Percentiles rank a stretch among this genome's conserved stretches.
These are phyloP conservation scores for Malus sieversii DNA, from an alignment of 306 rosid genomes.

Conservation along the genomic window DNA sequence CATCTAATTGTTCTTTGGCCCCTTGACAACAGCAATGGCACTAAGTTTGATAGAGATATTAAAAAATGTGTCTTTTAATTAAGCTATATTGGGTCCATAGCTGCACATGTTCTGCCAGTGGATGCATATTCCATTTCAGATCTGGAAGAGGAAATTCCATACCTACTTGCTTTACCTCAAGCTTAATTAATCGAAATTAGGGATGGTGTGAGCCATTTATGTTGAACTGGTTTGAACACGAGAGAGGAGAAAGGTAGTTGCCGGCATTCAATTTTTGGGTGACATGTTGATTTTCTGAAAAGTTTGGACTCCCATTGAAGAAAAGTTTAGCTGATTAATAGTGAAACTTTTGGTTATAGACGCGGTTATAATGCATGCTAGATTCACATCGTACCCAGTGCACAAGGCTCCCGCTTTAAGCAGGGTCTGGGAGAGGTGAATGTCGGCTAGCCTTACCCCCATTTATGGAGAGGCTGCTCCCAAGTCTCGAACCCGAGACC, in stretches of 20 bases:
- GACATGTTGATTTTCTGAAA: background rate
- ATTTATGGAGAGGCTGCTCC: no score
- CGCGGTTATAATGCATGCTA: background rate
- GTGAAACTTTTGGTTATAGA: background rate
- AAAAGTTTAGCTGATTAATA: background rate
- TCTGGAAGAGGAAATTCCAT: constrained; percentile 3
- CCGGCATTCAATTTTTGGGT: background rate
- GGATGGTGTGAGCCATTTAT: background rate
- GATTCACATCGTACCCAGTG: background rate
- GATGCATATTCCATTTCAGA: background rate
- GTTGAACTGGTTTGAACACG: background rate
- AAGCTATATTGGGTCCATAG: constrained; percentile 14
- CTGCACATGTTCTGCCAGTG: constrained; percentile 24
- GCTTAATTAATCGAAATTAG: background rate
- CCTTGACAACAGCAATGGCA: constrained; percentile 23
- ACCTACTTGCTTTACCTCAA: background rate
- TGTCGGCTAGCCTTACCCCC: no score
- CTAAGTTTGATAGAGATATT: constrained; percentile 15
- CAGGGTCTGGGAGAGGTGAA: no score
- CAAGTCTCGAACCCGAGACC: no score
- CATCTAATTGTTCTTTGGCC: constrained; percentile 24
- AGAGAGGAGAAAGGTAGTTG: background rate
- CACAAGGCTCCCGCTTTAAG: no score
- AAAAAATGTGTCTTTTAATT: constrained; percentile 14
- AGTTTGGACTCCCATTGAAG: background rate